Evolutionary conservation across 2,329 filamentous ascomycete genomes (phyloP).

Genomic region (Colletotrichum falcatum): DNA sequence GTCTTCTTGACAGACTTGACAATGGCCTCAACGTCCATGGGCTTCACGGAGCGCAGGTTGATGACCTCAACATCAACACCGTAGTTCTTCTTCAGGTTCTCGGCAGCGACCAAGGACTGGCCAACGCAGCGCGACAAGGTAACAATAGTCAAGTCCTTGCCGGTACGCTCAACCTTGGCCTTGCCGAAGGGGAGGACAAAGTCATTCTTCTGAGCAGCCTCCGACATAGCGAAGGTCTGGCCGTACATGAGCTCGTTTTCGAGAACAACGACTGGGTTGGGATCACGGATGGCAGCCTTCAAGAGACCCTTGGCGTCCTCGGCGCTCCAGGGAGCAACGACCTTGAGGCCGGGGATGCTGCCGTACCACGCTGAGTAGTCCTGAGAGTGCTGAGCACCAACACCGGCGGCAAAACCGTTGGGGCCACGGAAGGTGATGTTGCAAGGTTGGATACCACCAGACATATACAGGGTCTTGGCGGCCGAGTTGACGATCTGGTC

Average conservation of each 20-base stretch:
- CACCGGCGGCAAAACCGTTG: conserved; percentile 97
- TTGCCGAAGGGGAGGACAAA: conserved; percentile 98
- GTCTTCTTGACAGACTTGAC: conserved; percentile 99
- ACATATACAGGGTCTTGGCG: conserved; percentile 99
- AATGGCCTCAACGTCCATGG: conserved; percentile 93
- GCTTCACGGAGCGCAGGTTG: conserved; percentile 98
- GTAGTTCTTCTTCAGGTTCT: conserved; percentile 95
- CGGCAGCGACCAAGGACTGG: conserved; percentile 87
- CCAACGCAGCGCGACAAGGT: conserved; percentile 95
- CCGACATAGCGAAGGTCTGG: conserved; percentile 95
- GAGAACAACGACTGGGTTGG: conserved; percentile 93
- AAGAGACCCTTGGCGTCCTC: conserved; percentile 98
- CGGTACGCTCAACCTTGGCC: conserved; percentile 97
- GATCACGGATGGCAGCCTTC: conserved; percentile 97
- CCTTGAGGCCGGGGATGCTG: conserved; percentile 96
- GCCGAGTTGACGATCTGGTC: conserved; percentile 99
- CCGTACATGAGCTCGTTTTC: conserved; percentile 95
- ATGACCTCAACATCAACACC: conserved; percentile 96
- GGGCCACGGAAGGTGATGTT: conserved; percentile 99
- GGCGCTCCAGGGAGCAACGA: conserved; percentile 94
- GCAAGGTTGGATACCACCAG: conserved; percentile 98
- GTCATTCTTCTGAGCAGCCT: conserved; percentile 94
- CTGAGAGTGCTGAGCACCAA: conserved; percentile 97
- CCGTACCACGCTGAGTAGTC: conserved; percentile 99
- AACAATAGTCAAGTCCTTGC: conserved; percentile 96